Evolutionary conservation across 768 basidiomycete species (phyloP).

Genomic region (Xanthoconium stramineum): DNA sequence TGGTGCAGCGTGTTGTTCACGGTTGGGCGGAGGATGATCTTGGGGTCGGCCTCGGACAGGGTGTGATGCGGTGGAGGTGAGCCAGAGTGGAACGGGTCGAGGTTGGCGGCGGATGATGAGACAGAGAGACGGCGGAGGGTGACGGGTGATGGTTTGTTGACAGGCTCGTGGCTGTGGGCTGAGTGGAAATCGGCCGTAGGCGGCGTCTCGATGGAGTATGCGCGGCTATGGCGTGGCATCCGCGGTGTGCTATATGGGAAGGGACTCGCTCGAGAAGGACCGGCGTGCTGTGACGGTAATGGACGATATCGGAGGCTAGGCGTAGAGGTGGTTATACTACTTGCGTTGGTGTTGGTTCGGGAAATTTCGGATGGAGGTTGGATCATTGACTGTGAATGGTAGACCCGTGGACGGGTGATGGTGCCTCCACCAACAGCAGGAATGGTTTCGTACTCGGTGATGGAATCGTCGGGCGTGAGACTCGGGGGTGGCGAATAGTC

Average conservation of each 20-base stretch:
- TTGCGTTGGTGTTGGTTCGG: conserved; percentile 41
- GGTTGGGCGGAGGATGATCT: conserved; percentile 61
- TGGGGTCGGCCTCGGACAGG: conserved; percentile 42
- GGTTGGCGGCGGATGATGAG: conserved; percentile 25
- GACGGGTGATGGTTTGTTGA: conserved; percentile 15
- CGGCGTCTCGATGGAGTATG: conserved; percentile 45
- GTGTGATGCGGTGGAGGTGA: conserved; percentile 34
- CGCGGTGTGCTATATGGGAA: conserved; percentile 8
- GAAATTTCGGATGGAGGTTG: conserved; percentile 39
- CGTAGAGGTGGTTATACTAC: conserved; percentile 40
- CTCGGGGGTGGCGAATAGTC: conserved; percentile 47
- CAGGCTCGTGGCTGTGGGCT: conserved; percentile 13
- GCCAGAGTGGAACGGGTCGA: conserved; percentile 33
- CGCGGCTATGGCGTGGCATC: conserved; percentile 38
- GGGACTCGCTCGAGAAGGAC: conserved; percentile 30
- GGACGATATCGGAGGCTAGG: background rate
- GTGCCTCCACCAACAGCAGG: conserved; percentile 91
- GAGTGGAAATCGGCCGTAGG: conserved; percentile 34
- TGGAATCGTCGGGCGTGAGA: conserved; percentile 38
- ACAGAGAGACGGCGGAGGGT: conserved; percentile 35
- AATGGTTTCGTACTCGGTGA: conserved; percentile 78
- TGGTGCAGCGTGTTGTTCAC: conserved; percentile 80
- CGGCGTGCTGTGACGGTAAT: conserved; percentile 10
- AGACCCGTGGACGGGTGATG: conserved; percentile 79
- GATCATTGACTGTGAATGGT: conserved; percentile 81